phyloP scores from a whole-genome alignment of 306 rosid genomes.

The Lotus japonicus region DNA sequence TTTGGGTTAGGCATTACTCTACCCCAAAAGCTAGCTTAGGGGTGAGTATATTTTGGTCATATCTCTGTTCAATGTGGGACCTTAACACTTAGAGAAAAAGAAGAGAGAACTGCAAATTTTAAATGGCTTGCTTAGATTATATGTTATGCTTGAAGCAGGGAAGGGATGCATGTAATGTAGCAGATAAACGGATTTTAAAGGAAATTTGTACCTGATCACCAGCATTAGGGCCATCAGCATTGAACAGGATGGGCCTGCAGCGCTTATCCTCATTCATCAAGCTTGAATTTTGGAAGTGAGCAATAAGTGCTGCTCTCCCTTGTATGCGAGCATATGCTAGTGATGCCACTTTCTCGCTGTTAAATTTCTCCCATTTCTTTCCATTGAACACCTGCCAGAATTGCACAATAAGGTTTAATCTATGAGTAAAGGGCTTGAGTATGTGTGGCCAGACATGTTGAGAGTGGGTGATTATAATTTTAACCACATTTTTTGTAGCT shows the following conservation, averaged over 20 bases:
- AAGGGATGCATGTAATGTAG: not conserved
- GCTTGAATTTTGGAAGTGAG: constrained; percentile 72
- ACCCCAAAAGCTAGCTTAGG: too few species aligned
- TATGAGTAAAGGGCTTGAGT: not conserved
- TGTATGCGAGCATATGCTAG: constrained; percentile 75
- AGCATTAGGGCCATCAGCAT: constrained; percentile 70
- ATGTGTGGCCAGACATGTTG: not conserved
- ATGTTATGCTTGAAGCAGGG: not conserved
- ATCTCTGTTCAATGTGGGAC: too few species aligned
- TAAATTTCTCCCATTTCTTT: constrained; percentile 70
- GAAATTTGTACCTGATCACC: constrained; percentile 48
- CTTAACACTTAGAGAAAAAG: too few species aligned
- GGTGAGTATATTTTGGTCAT: too few species aligned
- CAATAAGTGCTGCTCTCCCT: constrained; percentile 60
- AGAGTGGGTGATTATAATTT: not conserved
- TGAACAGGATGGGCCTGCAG: constrained; percentile 69
- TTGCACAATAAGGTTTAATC: constrained; percentile 2
- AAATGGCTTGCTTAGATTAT: not conserved
- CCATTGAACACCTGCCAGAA: constrained; percentile 56
- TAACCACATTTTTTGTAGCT: not conserved
- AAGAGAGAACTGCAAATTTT: not conserved
- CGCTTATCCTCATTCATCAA: constrained; percentile 68
- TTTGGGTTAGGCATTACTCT: too few species aligned
- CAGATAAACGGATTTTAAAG: not conserved
- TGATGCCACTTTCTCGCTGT: constrained; percentile 71